phyloP scores from a whole-genome alignment of 2,329 filamentous ascomycete species.

The Diaporthe citrichinensis region DNA sequence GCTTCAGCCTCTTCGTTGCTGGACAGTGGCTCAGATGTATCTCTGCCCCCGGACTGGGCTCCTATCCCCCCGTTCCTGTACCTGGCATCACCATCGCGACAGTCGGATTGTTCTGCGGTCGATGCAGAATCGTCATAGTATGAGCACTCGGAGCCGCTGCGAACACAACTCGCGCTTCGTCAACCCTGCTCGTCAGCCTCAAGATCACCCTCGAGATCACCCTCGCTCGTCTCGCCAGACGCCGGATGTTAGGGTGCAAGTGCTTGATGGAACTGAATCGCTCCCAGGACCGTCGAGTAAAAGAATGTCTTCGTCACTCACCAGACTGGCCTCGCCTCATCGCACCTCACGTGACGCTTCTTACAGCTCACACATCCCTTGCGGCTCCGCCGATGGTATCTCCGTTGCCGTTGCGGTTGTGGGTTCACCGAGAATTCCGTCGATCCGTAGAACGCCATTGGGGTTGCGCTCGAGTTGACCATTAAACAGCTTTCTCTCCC shows the following conservation, averaged over 20 bases:
- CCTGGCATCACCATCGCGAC: not conserved
- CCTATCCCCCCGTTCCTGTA: not conserved
- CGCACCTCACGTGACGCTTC: slow-evolving; percentile 61
- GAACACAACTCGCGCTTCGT: slow-evolving; percentile 60
- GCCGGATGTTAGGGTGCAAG: not conserved
- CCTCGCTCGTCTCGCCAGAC: not conserved
- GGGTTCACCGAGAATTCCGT: not conserved
- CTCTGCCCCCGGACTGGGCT: not conserved
- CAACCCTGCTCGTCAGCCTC: slow-evolving; percentile 5
- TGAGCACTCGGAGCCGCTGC: slow-evolving; percentile 59
- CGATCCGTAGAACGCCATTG: slow-evolving; percentile 27
- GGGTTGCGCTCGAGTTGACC: not conserved
- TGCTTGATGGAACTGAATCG: not conserved
- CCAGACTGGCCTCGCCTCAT: slow-evolving; percentile 61
- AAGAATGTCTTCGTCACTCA: slow-evolving; percentile 48
- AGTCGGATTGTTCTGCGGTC: slow-evolving; percentile 40
- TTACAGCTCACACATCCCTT: slow-evolving; percentile 56
- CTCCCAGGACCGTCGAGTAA: not conserved
- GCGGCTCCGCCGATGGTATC: slow-evolving; percentile 55
- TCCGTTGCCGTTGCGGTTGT: slow-evolving; percentile 52
- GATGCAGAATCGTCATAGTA: slow-evolving; percentile 46
- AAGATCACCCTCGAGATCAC: not conserved
- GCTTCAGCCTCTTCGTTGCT: not conserved
- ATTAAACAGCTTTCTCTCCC: too few species aligned
- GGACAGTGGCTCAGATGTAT: not conserved